phyloP scores from a whole-genome alignment of 2,329 filamentous ascomycete genomes.

The Aspergillus pseudoglaucus region DNA sequence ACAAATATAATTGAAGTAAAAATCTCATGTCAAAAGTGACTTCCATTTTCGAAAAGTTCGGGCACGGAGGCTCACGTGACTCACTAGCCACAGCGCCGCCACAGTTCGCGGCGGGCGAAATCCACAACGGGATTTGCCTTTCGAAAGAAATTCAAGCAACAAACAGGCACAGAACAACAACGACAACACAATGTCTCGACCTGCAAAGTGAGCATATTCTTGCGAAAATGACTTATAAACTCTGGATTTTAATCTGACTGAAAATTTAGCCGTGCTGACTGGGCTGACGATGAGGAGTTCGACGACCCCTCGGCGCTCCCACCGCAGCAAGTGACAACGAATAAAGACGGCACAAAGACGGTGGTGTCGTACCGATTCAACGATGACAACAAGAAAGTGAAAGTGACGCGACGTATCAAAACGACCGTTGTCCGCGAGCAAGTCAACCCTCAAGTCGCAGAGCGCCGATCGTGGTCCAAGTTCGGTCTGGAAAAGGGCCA shows the following conservation, averaged over 20 bases:
- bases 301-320: constrained; percentile 82
- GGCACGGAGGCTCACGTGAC: constrained; percentile 13
- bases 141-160: constrained; percentile 30
- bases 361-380: constrained; percentile 84
- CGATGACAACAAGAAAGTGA: constrained; percentile 91
- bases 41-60: no score
- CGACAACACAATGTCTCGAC: constrained; percentile 38
- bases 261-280: constrained; percentile 59
- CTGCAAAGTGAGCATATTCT: constrained; percentile 36
- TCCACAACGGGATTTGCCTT: constrained; percentile 38
- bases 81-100: constrained; percentile 31
- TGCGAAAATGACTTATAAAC: not conserved
- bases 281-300: constrained; percentile 87
- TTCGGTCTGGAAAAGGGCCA: constrained; percentile 89
- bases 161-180: constrained; percentile 10
- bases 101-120: constrained; percentile 31
- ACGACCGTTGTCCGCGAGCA: constrained; percentile 85
- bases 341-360: constrained; percentile 98
- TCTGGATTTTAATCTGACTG: constrained; percentile 9
- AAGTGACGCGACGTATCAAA: constrained; percentile 92
- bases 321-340: constrained; percentile 78
- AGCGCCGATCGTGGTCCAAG: constrained; percentile 88
- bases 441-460: constrained; percentile 93
- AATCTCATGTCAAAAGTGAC: not conserved
- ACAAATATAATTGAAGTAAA: no score